Conservation (phyloP, 1,284 basidiomycete species). For the Puccinia triticina region DNA sequence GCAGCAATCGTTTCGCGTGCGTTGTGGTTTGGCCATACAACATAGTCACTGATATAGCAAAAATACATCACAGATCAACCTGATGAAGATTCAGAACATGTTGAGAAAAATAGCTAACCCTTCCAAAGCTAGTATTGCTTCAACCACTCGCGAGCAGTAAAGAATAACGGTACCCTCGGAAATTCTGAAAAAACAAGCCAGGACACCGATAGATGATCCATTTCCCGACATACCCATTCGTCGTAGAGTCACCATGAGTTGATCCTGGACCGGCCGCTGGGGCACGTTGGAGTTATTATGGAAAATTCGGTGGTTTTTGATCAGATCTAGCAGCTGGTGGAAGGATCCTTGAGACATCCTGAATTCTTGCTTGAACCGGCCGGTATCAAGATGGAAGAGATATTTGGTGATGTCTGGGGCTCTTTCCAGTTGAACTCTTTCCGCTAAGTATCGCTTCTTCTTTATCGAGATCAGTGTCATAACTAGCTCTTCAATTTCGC, state of each 20-base stretch:
- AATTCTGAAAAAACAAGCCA: neutral
- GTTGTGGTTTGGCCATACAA: neutral
- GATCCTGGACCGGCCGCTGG: neutral
- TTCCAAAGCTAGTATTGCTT: slow-evolving; percentile 6
- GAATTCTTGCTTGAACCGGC: too few species aligned
- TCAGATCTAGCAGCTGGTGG: neutral
- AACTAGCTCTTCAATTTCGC: too few species aligned
- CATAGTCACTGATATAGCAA: neutral
- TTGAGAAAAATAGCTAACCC: neutral
- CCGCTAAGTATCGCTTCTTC: neutral
- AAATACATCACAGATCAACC: neutral
- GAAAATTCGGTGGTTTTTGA: neutral
- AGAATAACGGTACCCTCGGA: neutral
- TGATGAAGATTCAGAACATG: neutral
- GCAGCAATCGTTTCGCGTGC: neutral
- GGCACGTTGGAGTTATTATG: neutral
- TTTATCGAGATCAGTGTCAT: neutral
- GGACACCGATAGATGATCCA: neutral
- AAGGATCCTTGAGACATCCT: neutral
- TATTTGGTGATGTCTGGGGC: neutral
- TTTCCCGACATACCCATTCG: too few species aligned
- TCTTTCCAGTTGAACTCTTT: neutral
- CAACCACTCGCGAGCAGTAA: slow-evolving; percentile 19
- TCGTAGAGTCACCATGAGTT: neutral
- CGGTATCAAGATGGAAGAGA: neutral